Evolutionary conservation across 305 asterid genomes (phyloP), one percentile per base, ranked within the genome.

Genomic region (Caryopteris hybrid): DNA sequence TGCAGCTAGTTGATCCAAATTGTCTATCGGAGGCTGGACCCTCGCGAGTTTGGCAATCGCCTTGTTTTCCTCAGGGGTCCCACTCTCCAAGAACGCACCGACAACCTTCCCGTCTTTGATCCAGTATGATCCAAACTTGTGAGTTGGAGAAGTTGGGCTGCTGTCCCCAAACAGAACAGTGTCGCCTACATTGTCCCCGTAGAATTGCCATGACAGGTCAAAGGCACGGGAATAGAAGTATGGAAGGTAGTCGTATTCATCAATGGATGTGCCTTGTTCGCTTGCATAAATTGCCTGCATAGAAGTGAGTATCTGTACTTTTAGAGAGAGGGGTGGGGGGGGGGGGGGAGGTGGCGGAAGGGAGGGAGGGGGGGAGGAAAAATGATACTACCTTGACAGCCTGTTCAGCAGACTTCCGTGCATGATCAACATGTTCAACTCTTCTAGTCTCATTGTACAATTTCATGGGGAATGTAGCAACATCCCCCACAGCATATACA

Each of bases 351-450:
- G 13, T 25, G 2, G 12, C 12, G 22, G 7, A 46, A 9, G 39
- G 20, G 16, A 12, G 36, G 1, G n/a, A 13, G 47, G 23, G 54
- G 18, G 43, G 56, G 38, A 53, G 23, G 59, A 14, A 42, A 59
- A 38, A 5, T 53, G 23, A n/a, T 31, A 33, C 22, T 79, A 94
- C 99, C 99, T 91, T 94, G 14, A 87, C 97, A 73, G 99, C 96
- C 66, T 94, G 99, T 83, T 94, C 99, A 63, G 99, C 99, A 69
- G 96, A 94, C 81, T 89, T 94, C 68, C 99, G 97, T 23, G 97
- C 82, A 78, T 94, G 99, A 72, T 91, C 99, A 57, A 94, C 96
- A 55, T 91, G 97, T 71, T 94, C 99, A 21, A 94, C 97, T 81
- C 99, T 87, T 81, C 99, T 85, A 9, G 80, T 54, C 33, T 94